Percentiles rank a stretch among this genome's conserved stretches.
Conservation (phyloP, 2,329 filamentous ascomycete genomes). For the Furcasterigmium furcatum region DNA sequence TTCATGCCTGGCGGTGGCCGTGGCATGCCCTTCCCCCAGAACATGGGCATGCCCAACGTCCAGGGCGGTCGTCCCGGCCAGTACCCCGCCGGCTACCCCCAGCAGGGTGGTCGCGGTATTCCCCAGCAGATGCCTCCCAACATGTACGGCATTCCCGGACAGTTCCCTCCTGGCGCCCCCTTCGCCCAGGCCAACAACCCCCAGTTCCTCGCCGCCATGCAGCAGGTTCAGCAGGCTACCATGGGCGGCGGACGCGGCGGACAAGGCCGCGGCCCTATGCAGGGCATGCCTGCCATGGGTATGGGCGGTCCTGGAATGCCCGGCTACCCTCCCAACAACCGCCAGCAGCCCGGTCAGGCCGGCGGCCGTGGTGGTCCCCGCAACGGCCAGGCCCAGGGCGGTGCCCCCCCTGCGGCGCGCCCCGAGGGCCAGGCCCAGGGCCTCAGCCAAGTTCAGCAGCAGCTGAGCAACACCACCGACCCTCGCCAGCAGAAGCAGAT, state of each 20-base stretch:
- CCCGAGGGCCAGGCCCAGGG: slow-evolving; percentile 12
- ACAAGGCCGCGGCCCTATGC: slow-evolving; percentile 70
- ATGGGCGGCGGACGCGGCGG: slow-evolving; percentile 58
- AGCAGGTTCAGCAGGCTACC: slow-evolving; percentile 66
- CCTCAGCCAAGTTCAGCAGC: slow-evolving; percentile 44
- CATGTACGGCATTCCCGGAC: slow-evolving; percentile 77
- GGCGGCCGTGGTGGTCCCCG: slow-evolving; percentile 42
- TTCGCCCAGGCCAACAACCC: slow-evolving; percentile 75
- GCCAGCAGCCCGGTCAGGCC: slow-evolving; percentile 33
- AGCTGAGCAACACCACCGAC: slow-evolving; percentile 51
- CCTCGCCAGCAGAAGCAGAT: slow-evolving; percentile 95
- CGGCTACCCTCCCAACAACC: slow-evolving; percentile 55
- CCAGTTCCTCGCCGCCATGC: slow-evolving; percentile 78
- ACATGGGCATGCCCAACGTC: slow-evolving; percentile 65
- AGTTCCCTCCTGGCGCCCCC: slow-evolving; percentile 72
- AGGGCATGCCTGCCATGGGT: slow-evolving; percentile 69
- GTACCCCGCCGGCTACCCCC: slow-evolving; percentile 78
- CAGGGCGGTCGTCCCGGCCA: slow-evolving; percentile 82
- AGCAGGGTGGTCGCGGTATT: slow-evolving; percentile 82
- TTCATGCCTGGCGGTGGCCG: slow-evolving; percentile 64
- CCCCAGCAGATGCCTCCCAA: slow-evolving; percentile 85
- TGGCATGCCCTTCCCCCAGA: slow-evolving; percentile 65
- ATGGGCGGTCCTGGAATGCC: slow-evolving; percentile 50
- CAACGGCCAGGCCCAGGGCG: slow-evolving; percentile 31
- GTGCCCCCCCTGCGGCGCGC: slow-evolving; percentile 45